Conservation (phyloP, 345 rosid genomes). For the Hirschfeldia incana region DNA sequence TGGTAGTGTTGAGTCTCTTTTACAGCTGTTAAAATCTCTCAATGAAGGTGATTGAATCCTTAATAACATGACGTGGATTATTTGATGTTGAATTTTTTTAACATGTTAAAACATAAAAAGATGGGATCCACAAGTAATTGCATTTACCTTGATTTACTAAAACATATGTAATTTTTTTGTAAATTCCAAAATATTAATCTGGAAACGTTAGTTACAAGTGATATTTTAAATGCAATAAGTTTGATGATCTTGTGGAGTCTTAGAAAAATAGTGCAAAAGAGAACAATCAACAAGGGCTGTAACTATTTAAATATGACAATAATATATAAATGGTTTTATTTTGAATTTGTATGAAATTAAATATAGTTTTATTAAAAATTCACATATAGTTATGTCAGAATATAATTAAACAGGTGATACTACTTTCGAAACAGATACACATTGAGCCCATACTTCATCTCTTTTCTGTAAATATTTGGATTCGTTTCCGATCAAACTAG, state of each 20-base stretch:
- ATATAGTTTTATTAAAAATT: background rate
- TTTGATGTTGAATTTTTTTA: too few relatives aligned
- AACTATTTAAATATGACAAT: background rate
- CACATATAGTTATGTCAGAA: background rate
- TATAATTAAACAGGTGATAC: background rate
- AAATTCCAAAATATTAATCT: background rate
- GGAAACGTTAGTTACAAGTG: background rate
- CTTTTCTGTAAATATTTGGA: background rate
- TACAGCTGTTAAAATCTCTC: too few relatives aligned
- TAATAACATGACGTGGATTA: too few relatives aligned
- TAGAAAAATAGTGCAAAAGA: background rate
- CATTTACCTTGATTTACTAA: too few relatives aligned
- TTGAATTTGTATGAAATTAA: background rate
- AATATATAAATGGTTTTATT: background rate
- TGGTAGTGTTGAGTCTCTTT: too few relatives aligned
- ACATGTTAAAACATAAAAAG: too few relatives aligned
- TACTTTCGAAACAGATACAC: background rate
- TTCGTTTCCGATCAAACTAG: background rate
- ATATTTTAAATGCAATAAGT: background rate
- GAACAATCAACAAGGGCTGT: background rate
- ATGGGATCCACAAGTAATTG: too few relatives aligned
- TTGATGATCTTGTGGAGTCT: background rate
- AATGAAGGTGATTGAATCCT: too few relatives aligned
- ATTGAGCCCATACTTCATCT: background rate
- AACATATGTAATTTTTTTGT: background rate